Percentiles rank a stretch among this genome's conserved stretches.
phyloP scores from a whole-genome alignment of 2,329 filamentous ascomycete genomes.

The Lizonia empirigonia region DNA sequence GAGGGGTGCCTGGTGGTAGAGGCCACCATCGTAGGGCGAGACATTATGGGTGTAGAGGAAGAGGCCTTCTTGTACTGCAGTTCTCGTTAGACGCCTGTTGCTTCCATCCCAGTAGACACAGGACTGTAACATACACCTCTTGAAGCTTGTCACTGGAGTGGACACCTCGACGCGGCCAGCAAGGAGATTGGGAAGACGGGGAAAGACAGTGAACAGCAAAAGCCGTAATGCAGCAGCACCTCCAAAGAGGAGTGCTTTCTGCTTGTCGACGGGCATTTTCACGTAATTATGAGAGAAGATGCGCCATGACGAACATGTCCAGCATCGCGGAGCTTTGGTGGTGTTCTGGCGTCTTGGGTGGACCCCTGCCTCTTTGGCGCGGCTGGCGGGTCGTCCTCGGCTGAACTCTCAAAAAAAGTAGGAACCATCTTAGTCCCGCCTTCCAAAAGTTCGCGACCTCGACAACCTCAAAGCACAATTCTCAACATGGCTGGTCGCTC shows the following conservation, averaged over 20 bases:
- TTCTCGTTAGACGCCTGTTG: constrained; percentile 9
- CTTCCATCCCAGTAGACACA: neutral
- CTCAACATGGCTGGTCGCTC: constrained; percentile 44
- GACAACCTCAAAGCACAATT: constrained; percentile 9
- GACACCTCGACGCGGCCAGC: constrained; percentile 95
- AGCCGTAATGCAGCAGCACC: constrained; percentile 80
- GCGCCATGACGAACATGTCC: constrained; percentile 20
- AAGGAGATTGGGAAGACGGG: constrained; percentile 80
- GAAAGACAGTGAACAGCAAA: constrained; percentile 79
- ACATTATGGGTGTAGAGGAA: constrained; percentile 97
- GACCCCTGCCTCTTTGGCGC: constrained; percentile 27
- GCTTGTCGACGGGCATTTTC: constrained; percentile 58
- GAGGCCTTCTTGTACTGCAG: constrained; percentile 87
- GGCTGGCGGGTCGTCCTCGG: constrained; percentile 26
- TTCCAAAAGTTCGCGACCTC: constrained; percentile 15
- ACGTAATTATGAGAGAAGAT: constrained; percentile 4
- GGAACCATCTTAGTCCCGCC: constrained; percentile 15
- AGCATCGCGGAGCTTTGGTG: constrained; percentile 8
- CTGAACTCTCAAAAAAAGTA: constrained; percentile 21
- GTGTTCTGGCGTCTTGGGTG: constrained; percentile 6
- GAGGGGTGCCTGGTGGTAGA: constrained; percentile 77
- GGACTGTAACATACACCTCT: constrained; percentile 69
- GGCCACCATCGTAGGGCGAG: constrained; percentile 94
- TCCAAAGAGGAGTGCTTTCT: constrained; percentile 71
- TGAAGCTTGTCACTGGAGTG: constrained; percentile 97